Evolutionary conservation across 768 basidiomycete genomes (phyloP).

Genomic region (Boletus vermiculosoides): DNA sequence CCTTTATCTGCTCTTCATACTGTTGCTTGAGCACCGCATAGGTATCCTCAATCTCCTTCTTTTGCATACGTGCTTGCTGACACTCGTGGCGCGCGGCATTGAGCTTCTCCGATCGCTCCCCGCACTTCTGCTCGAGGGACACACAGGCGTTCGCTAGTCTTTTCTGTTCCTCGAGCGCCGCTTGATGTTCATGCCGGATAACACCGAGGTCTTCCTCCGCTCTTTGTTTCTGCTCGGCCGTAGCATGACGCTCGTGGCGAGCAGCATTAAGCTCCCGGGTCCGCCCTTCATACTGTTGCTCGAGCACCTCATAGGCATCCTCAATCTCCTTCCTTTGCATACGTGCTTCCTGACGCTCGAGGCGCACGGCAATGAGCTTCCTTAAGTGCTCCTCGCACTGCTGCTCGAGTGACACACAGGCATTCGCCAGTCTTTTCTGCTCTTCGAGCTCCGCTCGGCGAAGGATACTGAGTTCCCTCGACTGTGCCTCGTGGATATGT

Average conservation of each 20-base stretch:
- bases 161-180: too few relatives aligned
- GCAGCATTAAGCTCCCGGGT: constrained; percentile 4
- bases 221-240: too few relatives aligned
- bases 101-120: too few relatives aligned
- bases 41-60: too few relatives aligned
- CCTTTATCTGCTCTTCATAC: too few relatives aligned
- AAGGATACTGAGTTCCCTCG: constrained; percentile 6
- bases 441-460: constrained; percentile 5
- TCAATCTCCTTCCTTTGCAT: constrained; percentile 8
- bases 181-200: too few relatives aligned
- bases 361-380: not conserved
- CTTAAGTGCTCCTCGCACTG: constrained; percentile 9
- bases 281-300: constrained; percentile 13
- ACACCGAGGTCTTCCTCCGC: too few relatives aligned
- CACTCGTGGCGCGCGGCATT: too few relatives aligned
- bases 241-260: not conserved
- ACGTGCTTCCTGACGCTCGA: constrained; percentile 3
- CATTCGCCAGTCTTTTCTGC: constrained; percentile 1
- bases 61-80: too few relatives aligned
- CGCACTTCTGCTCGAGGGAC: too few relatives aligned
- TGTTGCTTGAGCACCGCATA: too few relatives aligned
- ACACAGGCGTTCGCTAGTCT: too few relatives aligned
- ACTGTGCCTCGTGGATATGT: constrained; percentile 3
- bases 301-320: constrained; percentile 16
- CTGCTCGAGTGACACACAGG: not conserved